phyloP scores from a whole-genome alignment of 495 filamentous ascomycete species.

The Lasiosphaeria ovina region DNA sequence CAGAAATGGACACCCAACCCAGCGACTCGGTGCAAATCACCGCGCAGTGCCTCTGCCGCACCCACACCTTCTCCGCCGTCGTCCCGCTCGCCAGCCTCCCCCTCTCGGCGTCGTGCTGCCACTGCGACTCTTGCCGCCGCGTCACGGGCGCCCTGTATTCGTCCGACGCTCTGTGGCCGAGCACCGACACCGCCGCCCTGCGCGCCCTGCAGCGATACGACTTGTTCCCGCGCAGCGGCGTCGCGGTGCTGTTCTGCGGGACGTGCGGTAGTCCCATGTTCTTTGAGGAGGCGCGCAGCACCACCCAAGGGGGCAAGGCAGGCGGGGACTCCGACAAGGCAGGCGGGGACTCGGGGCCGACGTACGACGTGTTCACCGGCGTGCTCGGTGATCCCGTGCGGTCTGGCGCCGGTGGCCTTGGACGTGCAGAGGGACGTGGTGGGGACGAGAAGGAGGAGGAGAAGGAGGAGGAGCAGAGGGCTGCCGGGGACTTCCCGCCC shows the following conservation, averaged over 20 bases:
- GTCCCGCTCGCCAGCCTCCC: constrained; percentile 26
- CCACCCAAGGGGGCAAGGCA: too few species aligned
- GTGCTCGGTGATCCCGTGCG: constrained; percentile 27
- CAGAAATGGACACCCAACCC: neutral
- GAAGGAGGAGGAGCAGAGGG: neutral
- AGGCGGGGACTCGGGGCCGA: neutral
- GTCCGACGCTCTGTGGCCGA: constrained; percentile 12
- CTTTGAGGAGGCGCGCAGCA: constrained; percentile 21
- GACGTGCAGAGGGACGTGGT: neutral
- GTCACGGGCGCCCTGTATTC: constrained; percentile 35
- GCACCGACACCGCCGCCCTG: constrained; percentile 3
- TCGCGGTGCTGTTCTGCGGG: constrained; percentile 42
- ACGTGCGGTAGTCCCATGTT: constrained; percentile 48
- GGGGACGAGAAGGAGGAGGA: neutral
- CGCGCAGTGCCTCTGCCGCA: constrained; percentile 35
- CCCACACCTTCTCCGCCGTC: constrained; percentile 26
- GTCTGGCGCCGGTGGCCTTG: neutral
- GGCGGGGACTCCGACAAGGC: neutral
- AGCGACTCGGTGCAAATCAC: constrained; percentile 15
- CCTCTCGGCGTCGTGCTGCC: constrained; percentile 32
- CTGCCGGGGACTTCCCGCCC: neutral
- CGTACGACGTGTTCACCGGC: constrained; percentile 27
- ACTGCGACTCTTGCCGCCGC: constrained; percentile 45
- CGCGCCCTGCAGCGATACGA: constrained; percentile 33
- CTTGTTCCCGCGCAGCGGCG: constrained; percentile 21